A percentile compares a stretch with the other conserved stretches of the same genome.
phyloP scores from a whole-genome alignment of 495 filamentous ascomycete species.

The Podospora sp. region DNA sequence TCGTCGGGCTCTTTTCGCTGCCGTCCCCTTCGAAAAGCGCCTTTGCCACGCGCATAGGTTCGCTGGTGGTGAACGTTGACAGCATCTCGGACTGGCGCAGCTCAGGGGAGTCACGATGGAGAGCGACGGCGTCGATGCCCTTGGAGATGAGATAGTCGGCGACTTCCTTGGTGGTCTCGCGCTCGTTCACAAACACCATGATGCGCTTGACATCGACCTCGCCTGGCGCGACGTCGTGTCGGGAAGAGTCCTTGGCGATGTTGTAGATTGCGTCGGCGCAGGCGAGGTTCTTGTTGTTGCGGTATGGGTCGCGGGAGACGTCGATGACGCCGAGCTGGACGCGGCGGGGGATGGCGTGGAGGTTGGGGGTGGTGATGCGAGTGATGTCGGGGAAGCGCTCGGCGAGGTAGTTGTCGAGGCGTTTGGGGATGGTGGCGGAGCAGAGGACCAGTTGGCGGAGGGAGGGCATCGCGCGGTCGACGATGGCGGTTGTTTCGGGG shows the following conservation, averaged over 20 bases:
- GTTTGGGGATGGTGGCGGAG: slow-evolving; percentile 91
- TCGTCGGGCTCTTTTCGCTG: not conserved
- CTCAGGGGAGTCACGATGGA: slow-evolving; percentile 78
- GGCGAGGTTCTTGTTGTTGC: slow-evolving; percentile 84
- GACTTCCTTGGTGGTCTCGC: slow-evolving; percentile 81
- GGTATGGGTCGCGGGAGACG: slow-evolving; percentile 84
- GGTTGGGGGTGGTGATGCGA: slow-evolving; percentile 87
- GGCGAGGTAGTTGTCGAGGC: slow-evolving; percentile 79
- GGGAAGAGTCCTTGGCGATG: slow-evolving; percentile 77
- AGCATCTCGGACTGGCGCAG: slow-evolving; percentile 74
- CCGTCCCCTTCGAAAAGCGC: slow-evolving; percentile 22
- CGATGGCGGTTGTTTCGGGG: slow-evolving; percentile 75
- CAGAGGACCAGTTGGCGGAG: slow-evolving; percentile 90
- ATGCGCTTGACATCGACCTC: slow-evolving; percentile 75
- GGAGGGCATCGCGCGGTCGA: slow-evolving; percentile 74
- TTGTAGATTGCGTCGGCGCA: slow-evolving; percentile 94
- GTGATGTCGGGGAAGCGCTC: slow-evolving; percentile 78
- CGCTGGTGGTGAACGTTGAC: slow-evolving; percentile 67
- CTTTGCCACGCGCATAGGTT: slow-evolving; percentile 44
- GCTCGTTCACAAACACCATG: slow-evolving; percentile 96
- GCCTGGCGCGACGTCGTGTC: slow-evolving; percentile 48
- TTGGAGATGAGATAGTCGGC: slow-evolving; percentile 78
- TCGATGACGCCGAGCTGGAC: slow-evolving; percentile 95
- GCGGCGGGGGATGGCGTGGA: slow-evolving; percentile 92
- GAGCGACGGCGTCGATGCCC: slow-evolving; percentile 81